Base-by-base conservation (phyloP, 176 grass and related monocot species). In the Oryza rufipogon region DNA sequence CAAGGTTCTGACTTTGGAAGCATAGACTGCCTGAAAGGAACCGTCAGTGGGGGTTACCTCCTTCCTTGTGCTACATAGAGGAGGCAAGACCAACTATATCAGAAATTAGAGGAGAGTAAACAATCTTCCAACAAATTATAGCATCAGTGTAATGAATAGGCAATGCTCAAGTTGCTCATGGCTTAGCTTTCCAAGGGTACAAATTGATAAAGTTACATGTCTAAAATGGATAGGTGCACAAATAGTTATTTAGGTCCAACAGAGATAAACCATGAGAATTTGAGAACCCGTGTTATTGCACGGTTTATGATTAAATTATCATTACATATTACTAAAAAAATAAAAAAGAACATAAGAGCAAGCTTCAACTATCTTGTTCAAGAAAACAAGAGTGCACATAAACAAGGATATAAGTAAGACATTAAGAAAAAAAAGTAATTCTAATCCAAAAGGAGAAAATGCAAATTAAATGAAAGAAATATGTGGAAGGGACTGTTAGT, bases 1-100 rank as follows among this genome's bases (percentile, higher is more conserved):
- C 76, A 56, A 89, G 30, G 49, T 91, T 86, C 71, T 61, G 3
- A 61, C 7, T 9, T 61, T 61, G 25, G 68, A 84, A 82, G 71
- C 87, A 95, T 88, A 71, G 26, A 81, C 42, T 34, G 64, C 7
- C 15, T 20, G 58, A 36, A 23, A 66, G 63, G 12, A 76, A 76
- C 11, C 38, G 8, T 42, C 0, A 11, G 25, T 86, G 75, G 20
- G 20, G 25, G 65, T 66, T 81, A 72, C 23, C 73, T 86, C 81
- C 67, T 70, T 68, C 79, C 34, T 63, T 64, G 56, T 85, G 76
- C 28, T 32, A 13, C 30, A 49, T 19, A 23, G n/a, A 86, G 45
- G 30, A 61, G 56, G 2, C 56, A 22, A 54, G 5, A 81, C n/a
- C 64, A 42, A 12, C 41, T 82, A 17, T 67, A 63, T 10, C 46